Conservation (phyloP, 441 rosid species). For the Eutrema salsugineum region DNA sequence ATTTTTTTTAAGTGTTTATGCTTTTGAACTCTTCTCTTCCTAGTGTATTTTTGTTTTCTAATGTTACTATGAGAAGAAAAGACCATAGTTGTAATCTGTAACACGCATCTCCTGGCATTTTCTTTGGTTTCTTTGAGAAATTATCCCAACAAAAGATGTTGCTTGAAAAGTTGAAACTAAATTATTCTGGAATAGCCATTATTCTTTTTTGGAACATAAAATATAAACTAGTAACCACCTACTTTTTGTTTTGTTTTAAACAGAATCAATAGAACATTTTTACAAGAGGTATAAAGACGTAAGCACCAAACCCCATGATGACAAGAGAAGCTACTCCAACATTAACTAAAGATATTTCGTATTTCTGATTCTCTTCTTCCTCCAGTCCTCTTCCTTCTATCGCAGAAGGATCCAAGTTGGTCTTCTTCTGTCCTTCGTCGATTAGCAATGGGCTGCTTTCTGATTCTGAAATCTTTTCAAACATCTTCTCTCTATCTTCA, state of each 20-base stretch:
- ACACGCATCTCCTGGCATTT: neutral
- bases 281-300: constrained; percentile 20
- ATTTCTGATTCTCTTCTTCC: neutral
- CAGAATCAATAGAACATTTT: constrained; percentile 18
- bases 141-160: neutral
- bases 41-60: neutral
- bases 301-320: constrained; percentile 35
- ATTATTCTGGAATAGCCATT: neutral
- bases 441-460: neutral
- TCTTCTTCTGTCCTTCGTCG: constrained; percentile 5
- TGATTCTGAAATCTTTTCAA: neutral
- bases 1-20: neutral
- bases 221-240: neutral
- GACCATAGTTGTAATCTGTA: constrained; percentile 2
- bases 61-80: constrained; percentile 17
- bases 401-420: neutral
- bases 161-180: neutral
- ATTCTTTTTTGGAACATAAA: neutral
- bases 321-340: constrained; percentile 35
- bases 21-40: constrained; percentile 5
- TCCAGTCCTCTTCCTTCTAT: neutral
- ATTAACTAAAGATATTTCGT: constrained; percentile 22
- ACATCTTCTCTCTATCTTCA: neutral
- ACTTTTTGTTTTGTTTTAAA: constrained; percentile 1
- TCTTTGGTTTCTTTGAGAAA: neutral